phyloP scores from a whole-genome alignment of 1,139 yeast species.

The Zygoascus sp. region DNA sequence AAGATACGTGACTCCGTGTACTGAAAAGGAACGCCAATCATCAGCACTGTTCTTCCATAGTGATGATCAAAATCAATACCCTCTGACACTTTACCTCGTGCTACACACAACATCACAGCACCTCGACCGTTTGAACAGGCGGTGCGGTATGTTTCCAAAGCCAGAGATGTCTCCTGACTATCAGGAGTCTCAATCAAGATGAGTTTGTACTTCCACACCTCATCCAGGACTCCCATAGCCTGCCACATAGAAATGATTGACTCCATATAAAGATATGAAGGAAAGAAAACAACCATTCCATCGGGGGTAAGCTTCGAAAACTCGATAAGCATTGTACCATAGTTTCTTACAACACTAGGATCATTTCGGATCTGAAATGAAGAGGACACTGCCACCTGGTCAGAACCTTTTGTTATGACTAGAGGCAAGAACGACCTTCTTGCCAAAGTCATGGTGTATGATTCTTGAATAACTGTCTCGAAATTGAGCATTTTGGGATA shows the following conservation, averaged over 20 bases:
- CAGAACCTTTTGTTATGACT: slow-evolving; percentile 95
- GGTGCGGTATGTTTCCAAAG: slow-evolving; percentile 88
- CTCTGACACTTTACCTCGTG: slow-evolving; percentile 97
- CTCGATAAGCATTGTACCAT: slow-evolving; percentile 87
- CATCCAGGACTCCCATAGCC: slow-evolving; percentile 94
- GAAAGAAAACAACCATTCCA: slow-evolving; percentile 96
- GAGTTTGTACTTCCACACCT: slow-evolving; percentile 95
- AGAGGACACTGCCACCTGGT: slow-evolving; percentile 94
- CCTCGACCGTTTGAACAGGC: slow-evolving; percentile 98
- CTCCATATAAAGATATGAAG: slow-evolving; percentile 95
- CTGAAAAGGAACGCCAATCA: slow-evolving; percentile 99
- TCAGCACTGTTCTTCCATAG: slow-evolving; percentile 92
- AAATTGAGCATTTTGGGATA: slow-evolving; percentile 95
- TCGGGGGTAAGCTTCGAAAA: slow-evolving; percentile 95
- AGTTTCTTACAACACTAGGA: slow-evolving; percentile 94
- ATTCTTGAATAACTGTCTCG: slow-evolving; percentile 89
- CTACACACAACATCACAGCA: slow-evolving; percentile 91
- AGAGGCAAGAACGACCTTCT: slow-evolving; percentile 89
- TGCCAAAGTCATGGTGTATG: slow-evolving; percentile 93
- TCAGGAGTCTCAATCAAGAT: slow-evolving; percentile 98
- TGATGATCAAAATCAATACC: slow-evolving; percentile 99
- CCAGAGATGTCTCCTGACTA: slow-evolving; percentile 95
- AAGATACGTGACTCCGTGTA: slow-evolving; percentile 94
- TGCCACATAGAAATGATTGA: slow-evolving; percentile 98
- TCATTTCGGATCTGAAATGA: slow-evolving; percentile 95